Base-by-base conservation (phyloP, 495 filamentous ascomycete genomes). In the Tetracladium marchalianum region DNA sequence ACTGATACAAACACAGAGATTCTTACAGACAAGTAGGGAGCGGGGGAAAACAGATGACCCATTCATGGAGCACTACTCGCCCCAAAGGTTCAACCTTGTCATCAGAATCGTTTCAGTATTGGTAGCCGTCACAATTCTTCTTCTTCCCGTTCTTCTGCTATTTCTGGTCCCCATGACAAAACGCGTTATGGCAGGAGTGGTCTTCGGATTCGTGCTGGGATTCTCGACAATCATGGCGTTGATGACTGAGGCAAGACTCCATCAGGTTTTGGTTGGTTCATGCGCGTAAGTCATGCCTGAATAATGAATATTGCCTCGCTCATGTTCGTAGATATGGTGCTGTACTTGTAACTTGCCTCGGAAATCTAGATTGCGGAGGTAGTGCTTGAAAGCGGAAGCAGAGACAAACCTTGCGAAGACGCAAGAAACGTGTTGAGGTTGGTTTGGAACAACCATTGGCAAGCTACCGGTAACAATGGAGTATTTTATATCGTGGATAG, bases 121-220 rank as follows among this genome's bases (percentile, higher is more conserved):
- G 12, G 22, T 50, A 1, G 35, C 42, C 9, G 43, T 42, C 27
- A 27, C 32, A 18, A 10, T 52, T 24, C 31, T 52, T 11, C 40
- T 47, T 13, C 18, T 32, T 19, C 50, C 50, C 1, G 40, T 52
- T 4, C 47, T 36, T 24, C 11, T 52, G 6, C 33, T 52, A n/a
- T 52, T 52, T 18, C 44, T 52, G 4, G 31, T 47, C 12, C 9
- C 22, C 11, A 32, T 42, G 38, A 38, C 27, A 9, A 39, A 31
- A 15, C 11, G 22, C 8, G 8, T 35, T 24, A 52, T 52, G 50
- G 50, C 40, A 11, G 10, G 33, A n/a, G 35, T 18, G 1, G 27
- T 35, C 13, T 18, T 17, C n/a, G 13, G n/a, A 4, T 52, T 52
- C 35, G 36, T 52, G 13, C n/a, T 43, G 4, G 7, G 27, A 11